phyloP scores from a whole-genome alignment of 2,329 filamentous ascomycete species.

The Xylariales sp. region DNA sequence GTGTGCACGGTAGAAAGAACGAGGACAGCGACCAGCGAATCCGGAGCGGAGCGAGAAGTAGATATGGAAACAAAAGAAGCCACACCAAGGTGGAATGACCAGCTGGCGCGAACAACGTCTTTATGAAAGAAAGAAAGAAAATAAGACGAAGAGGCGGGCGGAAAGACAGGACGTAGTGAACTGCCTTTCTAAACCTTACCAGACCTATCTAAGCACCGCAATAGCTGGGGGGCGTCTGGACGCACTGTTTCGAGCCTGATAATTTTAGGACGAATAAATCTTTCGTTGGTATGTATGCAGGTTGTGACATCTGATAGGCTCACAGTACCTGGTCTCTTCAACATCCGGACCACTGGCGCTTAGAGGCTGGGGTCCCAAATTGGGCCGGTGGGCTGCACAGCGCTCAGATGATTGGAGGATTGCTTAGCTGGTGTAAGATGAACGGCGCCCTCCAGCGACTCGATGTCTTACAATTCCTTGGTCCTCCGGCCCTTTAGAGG shows the following conservation, averaged over 20 bases:
- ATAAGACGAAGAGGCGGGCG: too few species aligned
- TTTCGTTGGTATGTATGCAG: constrained; percentile 28
- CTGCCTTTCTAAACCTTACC: constrained; percentile 18
- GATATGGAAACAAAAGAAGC: constrained; percentile 15
- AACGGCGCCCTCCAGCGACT: constrained; percentile 37
- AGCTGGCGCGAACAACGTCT: constrained; percentile 19
- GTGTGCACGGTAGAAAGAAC: too few species aligned
- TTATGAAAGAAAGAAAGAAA: constrained; percentile 18
- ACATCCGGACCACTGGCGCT: constrained; percentile 41
- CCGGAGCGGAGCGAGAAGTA: constrained; percentile 6
- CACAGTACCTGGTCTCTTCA: constrained; percentile 21
- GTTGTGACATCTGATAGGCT: constrained; percentile 37
- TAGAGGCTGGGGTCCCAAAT: constrained; percentile 35
- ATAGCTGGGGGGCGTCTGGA: constrained; percentile 23
- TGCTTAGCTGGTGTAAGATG: constrained; percentile 38
- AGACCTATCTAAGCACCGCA: constrained; percentile 25
- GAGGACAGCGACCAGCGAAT: constrained; percentile 24
- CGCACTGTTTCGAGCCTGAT: constrained; percentile 17
- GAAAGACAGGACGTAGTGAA: too few species aligned
- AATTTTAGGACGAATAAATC: constrained; percentile 23
- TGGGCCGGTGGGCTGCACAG: constrained; percentile 38
- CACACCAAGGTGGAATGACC: constrained; percentile 14
- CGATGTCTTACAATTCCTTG: constrained; percentile 45
- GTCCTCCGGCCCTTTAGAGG: constrained; percentile 24
- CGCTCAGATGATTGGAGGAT: constrained; percentile 33